phyloP scores from a whole-genome alignment of 2,329 filamentous ascomycete genomes.

The Colletotrichum trifolii region DNA sequence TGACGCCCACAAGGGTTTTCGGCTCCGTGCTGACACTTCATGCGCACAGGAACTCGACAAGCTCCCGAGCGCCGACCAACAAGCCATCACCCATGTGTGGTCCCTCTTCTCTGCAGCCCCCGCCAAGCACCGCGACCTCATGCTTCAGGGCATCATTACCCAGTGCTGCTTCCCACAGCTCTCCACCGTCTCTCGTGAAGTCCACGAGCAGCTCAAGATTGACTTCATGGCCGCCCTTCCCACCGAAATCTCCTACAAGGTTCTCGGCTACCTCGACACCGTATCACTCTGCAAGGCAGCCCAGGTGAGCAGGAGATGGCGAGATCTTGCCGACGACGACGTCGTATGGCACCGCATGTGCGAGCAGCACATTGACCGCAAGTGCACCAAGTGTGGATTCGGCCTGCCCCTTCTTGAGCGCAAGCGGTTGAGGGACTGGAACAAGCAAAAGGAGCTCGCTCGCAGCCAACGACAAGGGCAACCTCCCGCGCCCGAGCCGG shows the following conservation, averaged over 20 bases:
- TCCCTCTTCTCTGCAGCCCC: constrained; percentile 96
- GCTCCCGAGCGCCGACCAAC: constrained; percentile 85
- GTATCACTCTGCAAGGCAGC: constrained; percentile 95
- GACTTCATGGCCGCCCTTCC: constrained; percentile 93
- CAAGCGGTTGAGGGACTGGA: constrained; percentile 87
- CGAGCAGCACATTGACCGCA: constrained; percentile 90
- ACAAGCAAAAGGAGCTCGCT: constrained; percentile 79
- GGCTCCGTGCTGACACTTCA: constrained; percentile 41
- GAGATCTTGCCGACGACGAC: constrained; percentile 92
- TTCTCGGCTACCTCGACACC: constrained; percentile 92
- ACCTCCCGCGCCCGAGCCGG: constrained; percentile 39
- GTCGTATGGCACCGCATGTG: constrained; percentile 98
- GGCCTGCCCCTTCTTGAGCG: constrained; percentile 89
- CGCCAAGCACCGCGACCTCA: constrained; percentile 91
- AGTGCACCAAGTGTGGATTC: constrained; percentile 96
- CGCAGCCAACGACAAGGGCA: constrained; percentile 41
- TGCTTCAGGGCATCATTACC: constrained; percentile 95
- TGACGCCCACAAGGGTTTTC: constrained; percentile 5
- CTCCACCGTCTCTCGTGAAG: constrained; percentile 89
- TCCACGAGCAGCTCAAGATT: constrained; percentile 96
- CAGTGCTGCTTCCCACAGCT: constrained; percentile 98
- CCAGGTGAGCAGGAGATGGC: constrained; percentile 91
- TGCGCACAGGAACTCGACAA: constrained; percentile 77
- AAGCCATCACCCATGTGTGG: constrained; percentile 97
- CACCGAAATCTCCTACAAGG: constrained; percentile 90